phyloP scores from a whole-genome alignment of 2,329 filamentous ascomycete genomes.

The Trichophyton schoenleinii region DNA sequence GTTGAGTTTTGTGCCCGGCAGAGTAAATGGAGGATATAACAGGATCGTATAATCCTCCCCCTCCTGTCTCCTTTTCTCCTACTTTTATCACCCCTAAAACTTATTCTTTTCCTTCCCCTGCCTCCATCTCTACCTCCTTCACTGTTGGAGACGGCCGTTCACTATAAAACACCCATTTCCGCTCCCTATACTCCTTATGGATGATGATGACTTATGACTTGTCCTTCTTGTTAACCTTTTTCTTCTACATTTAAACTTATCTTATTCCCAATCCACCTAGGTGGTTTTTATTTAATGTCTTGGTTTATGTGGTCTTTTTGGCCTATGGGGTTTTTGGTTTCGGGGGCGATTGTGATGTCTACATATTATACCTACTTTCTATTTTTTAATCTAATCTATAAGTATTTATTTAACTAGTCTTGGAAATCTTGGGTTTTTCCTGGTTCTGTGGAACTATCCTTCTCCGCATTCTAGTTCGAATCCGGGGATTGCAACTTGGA shows the following conservation, averaged over 20 bases:
- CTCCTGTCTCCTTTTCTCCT: too few relatives aligned
- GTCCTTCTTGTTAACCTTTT: background rate
- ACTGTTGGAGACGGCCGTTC: background rate
- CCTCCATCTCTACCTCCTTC: too few relatives aligned
- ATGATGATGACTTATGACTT: conserved; percentile 1
- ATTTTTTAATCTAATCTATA: background rate
- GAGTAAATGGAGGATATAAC: background rate
- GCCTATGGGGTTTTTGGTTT: background rate
- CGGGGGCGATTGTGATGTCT: background rate
- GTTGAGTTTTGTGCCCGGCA: conserved; percentile 31
- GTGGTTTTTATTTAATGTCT: background rate
- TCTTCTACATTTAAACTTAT: background rate
- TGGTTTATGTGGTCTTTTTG: background rate
- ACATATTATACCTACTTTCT: conserved; percentile 1
- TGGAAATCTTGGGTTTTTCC: background rate
- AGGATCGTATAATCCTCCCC: too few relatives aligned
- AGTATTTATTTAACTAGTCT: background rate
- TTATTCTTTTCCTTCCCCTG: background rate
- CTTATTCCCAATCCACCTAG: background rate
- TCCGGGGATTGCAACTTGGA: background rate
- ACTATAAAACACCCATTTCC: background rate
- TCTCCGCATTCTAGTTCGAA: background rate
- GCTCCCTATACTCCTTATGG: background rate
- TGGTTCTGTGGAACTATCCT: background rate
- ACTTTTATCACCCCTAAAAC: background rate